Conservation (phyloP, 2,329 filamentous ascomycete genomes). For the Fusarium ramigenum region DNA sequence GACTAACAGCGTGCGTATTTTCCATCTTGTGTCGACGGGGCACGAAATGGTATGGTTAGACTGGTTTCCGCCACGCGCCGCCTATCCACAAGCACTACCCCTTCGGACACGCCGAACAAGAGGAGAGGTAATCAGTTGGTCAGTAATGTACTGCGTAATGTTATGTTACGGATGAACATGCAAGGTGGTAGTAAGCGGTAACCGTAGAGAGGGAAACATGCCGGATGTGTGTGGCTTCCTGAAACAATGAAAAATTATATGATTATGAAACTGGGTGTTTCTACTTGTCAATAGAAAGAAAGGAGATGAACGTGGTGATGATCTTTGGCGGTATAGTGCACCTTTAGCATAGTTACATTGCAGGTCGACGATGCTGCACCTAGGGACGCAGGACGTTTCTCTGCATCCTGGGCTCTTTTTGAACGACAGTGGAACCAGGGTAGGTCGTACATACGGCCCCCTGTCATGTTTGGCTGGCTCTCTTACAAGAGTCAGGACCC, state of each 20-base stretch:
- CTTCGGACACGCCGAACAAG: slow-evolving; percentile 31
- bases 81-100: slow-evolving; percentile 32
- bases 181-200: neutral
- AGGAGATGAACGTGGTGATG: slow-evolving; percentile 4
- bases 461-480: neutral
- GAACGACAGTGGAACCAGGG: slow-evolving; percentile 29
- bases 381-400: slow-evolving; percentile 5
- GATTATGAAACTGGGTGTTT: neutral
- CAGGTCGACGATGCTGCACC: slow-evolving; percentile 12
- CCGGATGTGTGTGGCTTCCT: slow-evolving; percentile 9
- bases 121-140: slow-evolving; percentile 2
- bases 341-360: slow-evolving; percentile 7
- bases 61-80: slow-evolving; percentile 29
- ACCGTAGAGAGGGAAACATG: neutral
- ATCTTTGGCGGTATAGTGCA: slow-evolving; percentile 6
- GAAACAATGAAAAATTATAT: neutral
- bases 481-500: slow-evolving; percentile 34
- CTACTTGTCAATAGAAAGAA: neutral
- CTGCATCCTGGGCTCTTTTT: slow-evolving; percentile 15
- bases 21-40: neutral
- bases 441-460: slow-evolving; percentile 1
- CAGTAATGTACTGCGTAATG: neutral
- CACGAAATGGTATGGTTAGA: slow-evolving; percentile 14
- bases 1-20: neutral
- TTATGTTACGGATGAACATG: neutral